Conservation (phyloP, 306 rosid species). For the Malus fusca region DNA sequence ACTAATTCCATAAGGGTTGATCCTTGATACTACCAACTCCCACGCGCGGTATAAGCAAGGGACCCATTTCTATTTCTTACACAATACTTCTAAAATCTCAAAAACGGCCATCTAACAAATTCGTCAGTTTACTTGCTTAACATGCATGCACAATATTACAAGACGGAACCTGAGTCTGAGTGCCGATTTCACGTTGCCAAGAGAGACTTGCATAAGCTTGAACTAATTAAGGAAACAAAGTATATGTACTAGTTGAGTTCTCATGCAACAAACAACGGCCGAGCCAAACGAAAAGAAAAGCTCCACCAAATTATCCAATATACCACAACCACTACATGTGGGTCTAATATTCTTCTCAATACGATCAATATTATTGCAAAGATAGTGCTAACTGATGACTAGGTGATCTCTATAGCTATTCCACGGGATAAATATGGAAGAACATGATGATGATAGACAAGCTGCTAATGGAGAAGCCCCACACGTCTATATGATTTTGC, state of each 20-base stretch:
- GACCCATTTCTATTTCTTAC: too few relatives aligned
- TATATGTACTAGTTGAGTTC: not conserved
- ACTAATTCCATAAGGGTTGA: too few relatives aligned
- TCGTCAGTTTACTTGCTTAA: not conserved
- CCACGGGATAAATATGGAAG: not conserved
- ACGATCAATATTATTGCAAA: not conserved
- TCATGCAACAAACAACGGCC: not conserved
- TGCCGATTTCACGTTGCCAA: not conserved
- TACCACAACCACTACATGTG: not conserved
- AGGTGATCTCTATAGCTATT: not conserved
- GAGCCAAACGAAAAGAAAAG: not conserved
- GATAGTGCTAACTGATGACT: not conserved
- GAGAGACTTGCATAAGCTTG: not conserved
- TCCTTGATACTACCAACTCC: too few relatives aligned
- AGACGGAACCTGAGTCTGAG: not conserved
- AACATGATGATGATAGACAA: not conserved
- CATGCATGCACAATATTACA: not conserved
- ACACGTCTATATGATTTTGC: not conserved
- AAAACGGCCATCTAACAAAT: not conserved
- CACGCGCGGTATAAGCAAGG: too few relatives aligned
- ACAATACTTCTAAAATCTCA: too few relatives aligned
- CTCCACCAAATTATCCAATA: not conserved
- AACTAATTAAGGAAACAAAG: not conserved
- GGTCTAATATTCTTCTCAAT: not conserved
- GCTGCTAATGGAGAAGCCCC: not conserved